Conservation (phyloP, 2,329 filamentous ascomycete species). For the Fusarium mangiferae region DNA sequence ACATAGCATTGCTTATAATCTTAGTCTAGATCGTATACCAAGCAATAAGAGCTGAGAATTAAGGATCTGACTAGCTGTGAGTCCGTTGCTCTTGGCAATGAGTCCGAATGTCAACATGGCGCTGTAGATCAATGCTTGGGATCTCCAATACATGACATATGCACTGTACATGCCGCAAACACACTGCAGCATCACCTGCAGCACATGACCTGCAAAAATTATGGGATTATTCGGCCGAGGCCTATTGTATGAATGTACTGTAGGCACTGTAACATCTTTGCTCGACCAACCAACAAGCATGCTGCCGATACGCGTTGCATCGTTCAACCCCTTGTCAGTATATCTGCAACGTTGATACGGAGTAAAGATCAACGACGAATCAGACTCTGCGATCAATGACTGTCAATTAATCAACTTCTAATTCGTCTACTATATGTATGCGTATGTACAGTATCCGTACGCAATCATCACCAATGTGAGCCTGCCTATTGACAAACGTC, state of each 20-base stretch:
- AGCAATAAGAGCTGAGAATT: neutral
- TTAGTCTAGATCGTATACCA: neutral
- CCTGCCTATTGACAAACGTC: neutral
- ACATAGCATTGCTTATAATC: neutral
- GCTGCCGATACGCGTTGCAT: neutral
- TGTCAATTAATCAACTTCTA: constrained; percentile 13
- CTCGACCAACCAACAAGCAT: constrained; percentile 5
- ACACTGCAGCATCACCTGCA: constrained; percentile 23
- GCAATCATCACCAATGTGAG: constrained; percentile 1
- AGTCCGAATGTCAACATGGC: constrained; percentile 10
- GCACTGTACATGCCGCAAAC: neutral
- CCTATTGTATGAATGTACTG: neutral
- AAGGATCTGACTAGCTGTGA: neutral
- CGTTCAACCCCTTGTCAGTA: constrained; percentile 2
- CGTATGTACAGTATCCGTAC: neutral
- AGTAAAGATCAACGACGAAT: constrained; percentile 4
- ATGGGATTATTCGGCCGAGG: neutral
- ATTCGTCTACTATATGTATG: neutral
- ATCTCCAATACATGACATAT: constrained; percentile 20
- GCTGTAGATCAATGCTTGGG: constrained; percentile 23
- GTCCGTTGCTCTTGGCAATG: constrained; percentile 24
- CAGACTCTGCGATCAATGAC: neutral
- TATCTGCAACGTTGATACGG: neutral
- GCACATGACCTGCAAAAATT: constrained; percentile 8
- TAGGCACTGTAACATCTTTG: neutral